Percentiles rank a stretch among this genome's conserved stretches.
Evolutionary conservation across 2,329 filamentous ascomycete genomes (phyloP).

Genomic region (Ilyonectria sp.): DNA sequence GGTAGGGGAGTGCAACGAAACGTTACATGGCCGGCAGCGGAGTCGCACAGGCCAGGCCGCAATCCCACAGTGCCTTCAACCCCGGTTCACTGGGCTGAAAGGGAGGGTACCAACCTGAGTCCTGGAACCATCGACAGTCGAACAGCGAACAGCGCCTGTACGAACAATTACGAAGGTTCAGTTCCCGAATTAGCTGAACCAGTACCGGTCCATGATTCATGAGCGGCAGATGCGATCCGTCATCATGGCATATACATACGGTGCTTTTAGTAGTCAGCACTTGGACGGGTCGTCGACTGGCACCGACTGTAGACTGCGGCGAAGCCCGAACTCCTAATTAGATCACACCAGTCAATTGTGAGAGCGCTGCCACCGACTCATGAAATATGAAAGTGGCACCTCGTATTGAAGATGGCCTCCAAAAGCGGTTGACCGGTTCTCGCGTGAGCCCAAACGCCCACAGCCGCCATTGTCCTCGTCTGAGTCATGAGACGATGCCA

Average conservation of each 20-base stretch:
- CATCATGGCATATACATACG: background rate
- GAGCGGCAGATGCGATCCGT: background rate
- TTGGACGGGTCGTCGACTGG: background rate
- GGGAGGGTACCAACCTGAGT: background rate
- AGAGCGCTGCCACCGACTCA: slow-evolving; percentile 3
- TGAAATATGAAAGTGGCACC: slow-evolving; percentile 16
- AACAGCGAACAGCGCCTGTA: background rate
- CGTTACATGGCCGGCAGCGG: slow-evolving; percentile 24
- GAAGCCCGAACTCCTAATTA: background rate
- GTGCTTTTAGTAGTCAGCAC: slow-evolving; percentile 12
- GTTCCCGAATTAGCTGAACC: slow-evolving; percentile 1
- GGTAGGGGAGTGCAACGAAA: slow-evolving; percentile 14
- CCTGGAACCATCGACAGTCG: background rate
- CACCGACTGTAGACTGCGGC: background rate
- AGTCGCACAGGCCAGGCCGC: slow-evolving; percentile 7
- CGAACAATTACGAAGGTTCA: background rate
- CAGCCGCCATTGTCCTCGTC: background rate
- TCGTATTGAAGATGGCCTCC: slow-evolving; percentile 12
- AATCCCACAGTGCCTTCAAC: slow-evolving; percentile 3
- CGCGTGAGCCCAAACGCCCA: background rate
- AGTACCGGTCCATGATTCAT: background rate
- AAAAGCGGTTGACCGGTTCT: background rate
- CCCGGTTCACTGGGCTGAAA: slow-evolving; percentile 8
- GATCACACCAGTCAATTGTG: slow-evolving; percentile 17
- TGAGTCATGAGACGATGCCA: background rate